phyloP scores from a whole-genome alignment of 805 yeast species.

The Jamesozyma gamospora region DNA sequence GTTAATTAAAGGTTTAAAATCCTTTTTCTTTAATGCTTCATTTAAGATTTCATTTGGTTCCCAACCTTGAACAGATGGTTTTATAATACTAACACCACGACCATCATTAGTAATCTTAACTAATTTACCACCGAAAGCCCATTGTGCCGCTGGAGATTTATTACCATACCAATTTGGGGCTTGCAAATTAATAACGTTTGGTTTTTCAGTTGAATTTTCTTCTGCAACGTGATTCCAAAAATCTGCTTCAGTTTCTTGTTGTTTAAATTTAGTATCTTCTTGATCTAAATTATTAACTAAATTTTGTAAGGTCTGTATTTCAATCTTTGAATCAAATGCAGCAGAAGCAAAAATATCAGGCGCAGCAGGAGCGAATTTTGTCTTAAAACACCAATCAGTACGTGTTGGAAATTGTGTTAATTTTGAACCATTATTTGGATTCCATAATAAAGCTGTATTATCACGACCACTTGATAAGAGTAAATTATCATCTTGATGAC shows the following conservation, averaged over 20 bases:
- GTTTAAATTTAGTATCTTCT: conserved; percentile 23
- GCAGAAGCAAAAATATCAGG: conserved; percentile 89
- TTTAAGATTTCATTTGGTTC: conserved; percentile 35
- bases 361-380: conserved; percentile 74
- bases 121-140: conserved; percentile 92
- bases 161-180: conserved; percentile 85
- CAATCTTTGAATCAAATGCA: conserved; percentile 74
- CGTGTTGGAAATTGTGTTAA: conserved; percentile 85
- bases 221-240: conserved; percentile 77
- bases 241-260: conserved; percentile 47
- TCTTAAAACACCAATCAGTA: conserved; percentile 87
- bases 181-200: conserved; percentile 51
- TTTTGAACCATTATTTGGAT: conserved; percentile 62
- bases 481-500: conserved; percentile 65
- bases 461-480: conserved; percentile 89
- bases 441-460: conserved; percentile 81
- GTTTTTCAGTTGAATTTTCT: conserved; percentile 63
- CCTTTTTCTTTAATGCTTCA: conserved; percentile 46
- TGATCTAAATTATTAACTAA: conserved; percentile 22
- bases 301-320: conserved; percentile 81
- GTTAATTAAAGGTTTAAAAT: conserved; percentile 46
- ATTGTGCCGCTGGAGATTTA: conserved; percentile 56
- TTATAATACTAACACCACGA: conserved; percentile 30
- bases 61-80: conserved; percentile 33
- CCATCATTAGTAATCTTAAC: conserved; percentile 42